Percentiles rank a stretch among this genome's conserved stretches.
Evolutionary conservation across 1,284 basidiomycete genomes (phyloP).

Genomic region (Moesziomyces sp.): DNA sequence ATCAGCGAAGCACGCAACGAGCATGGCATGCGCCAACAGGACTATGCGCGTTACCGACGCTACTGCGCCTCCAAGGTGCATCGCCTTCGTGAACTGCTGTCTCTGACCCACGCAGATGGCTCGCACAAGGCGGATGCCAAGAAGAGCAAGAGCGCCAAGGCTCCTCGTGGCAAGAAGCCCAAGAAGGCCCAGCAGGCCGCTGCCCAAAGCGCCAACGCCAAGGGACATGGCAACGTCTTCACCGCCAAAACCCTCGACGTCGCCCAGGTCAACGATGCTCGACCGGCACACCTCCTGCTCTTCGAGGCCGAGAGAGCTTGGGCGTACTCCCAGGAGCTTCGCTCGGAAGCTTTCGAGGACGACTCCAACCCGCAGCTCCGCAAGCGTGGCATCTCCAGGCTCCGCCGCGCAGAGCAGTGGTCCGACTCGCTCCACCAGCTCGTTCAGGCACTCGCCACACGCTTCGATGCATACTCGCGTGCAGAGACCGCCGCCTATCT

Average conservation of each 20-base stretch:
- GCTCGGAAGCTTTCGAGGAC: constrained; percentile 72
- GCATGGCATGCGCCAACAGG: constrained; percentile 89
- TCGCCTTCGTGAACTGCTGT: constrained; percentile 82
- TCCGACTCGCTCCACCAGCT: constrained; percentile 81
- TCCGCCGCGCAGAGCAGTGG: constrained; percentile 86
- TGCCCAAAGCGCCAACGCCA: constrained; percentile 57
- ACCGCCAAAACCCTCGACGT: constrained; percentile 68
- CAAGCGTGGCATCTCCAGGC: constrained; percentile 81
- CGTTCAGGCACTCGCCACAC: constrained; percentile 73
- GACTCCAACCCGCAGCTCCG: constrained; percentile 74
- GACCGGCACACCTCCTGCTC: constrained; percentile 75
- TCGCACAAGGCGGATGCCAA: constrained; percentile 27
- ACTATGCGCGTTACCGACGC: constrained; percentile 84
- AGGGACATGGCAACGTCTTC: constrained; percentile 86
- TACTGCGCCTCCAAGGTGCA: constrained; percentile 91
- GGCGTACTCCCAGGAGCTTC: constrained; percentile 85
- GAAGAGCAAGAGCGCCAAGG: constrained; percentile 35
- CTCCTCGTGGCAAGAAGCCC: constrained; percentile 48
- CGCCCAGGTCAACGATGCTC: constrained; percentile 47
- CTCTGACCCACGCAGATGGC: constrained; percentile 76
- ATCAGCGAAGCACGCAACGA: constrained; percentile 88
- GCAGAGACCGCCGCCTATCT: constrained; percentile 72
- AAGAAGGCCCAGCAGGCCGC: constrained; percentile 46
- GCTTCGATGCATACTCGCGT: constrained; percentile 49
- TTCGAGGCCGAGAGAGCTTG: constrained; percentile 92